Evolutionary conservation across 228 moss, liverwort and hornwort genomes (phyloP), one percentile per base, ranked within the genome.

Genomic region (Sphagnum magellanicum): DNA sequence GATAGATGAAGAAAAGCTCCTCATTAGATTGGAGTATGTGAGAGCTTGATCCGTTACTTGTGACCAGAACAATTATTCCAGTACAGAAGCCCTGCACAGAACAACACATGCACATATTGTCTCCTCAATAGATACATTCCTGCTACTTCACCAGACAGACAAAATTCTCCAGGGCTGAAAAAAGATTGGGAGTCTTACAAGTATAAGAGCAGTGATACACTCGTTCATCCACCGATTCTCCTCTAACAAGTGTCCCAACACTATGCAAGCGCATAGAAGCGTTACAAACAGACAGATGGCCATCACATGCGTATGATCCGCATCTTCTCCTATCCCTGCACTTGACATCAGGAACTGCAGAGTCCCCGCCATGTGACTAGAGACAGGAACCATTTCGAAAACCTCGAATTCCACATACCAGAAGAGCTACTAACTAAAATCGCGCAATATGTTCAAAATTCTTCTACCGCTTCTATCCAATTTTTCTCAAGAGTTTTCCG

Each of bases 1-100:
- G 78, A 55, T 92, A 92, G 46, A 92, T 92, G 64, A 92, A 92
- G 62, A 92, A 92, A 12, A 92, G 73, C 74, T 92, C 92, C 73
- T 88, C 92, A 49, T 92, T 63, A 61, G 89, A 92, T 64, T 87
- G 83, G 64, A 92, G 78, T 10, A 92, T 74, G 67, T 80, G 89
- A 12, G 92, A 92, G 75, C 87, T 89, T 6, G 83, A 71, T 49
- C 92, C 92, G 53, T 73, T 83, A 67, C 92, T 92, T 10, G 81
- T 80, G 49, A 89, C 72, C 50, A 92, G 75, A 64, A 92, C 89
- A 60, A 92, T 80, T 47, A 68, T 70, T 49, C 92, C 92, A 9
- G 92, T 83, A 17, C 63, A 73, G 63, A 92, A 69, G 4, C 92
- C 92, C 74, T 89, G 81, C 65, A 82, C 58, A 63, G 61, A 75